A percentile compares a stretch with the other conserved stretches of the same genome.
phyloP scores from a whole-genome alignment of 805 yeast genomes.

The Saturnispora kantuleensis region DNA sequence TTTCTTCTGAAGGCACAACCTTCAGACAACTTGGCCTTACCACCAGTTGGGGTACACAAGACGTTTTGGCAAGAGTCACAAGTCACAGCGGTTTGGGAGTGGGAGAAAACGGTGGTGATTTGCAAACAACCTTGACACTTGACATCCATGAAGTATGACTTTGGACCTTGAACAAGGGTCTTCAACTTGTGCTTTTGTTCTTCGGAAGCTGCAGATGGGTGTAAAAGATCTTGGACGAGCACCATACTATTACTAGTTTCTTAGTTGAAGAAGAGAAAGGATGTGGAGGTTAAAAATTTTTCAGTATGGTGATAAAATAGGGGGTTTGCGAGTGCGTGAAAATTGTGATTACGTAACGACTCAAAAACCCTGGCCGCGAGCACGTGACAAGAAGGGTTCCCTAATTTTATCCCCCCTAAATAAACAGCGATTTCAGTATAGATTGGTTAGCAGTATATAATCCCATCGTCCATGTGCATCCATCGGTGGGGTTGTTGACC shows the following conservation, averaged over 20 bases:
- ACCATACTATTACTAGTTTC: slow-evolving; percentile 37
- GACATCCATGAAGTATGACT: slow-evolving; percentile 99
- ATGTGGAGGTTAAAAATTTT: slow-evolving; percentile 3
- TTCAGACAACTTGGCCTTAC: slow-evolving; percentile 98
- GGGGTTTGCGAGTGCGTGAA: too few relatives aligned
- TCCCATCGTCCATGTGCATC: too few relatives aligned
- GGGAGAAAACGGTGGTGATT: slow-evolving; percentile 99
- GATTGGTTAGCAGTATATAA: too few relatives aligned
- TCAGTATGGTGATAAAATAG: too few relatives aligned
- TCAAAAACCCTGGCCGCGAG: slow-evolving; percentile 1
- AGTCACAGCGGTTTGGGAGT: slow-evolving; percentile 99
- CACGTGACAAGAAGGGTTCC: slow-evolving; percentile 7
- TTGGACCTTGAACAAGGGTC: slow-evolving; percentile 94
- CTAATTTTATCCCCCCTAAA: background rate
- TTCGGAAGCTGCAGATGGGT: slow-evolving; percentile 97
- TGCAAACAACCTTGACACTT: slow-evolving; percentile 99
- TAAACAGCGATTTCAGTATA: background rate
- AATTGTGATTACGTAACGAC: background rate
- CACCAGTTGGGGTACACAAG: slow-evolving; percentile 99
- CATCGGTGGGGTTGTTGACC: too few relatives aligned
- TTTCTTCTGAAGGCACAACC: slow-evolving; percentile 99
- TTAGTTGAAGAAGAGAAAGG: slow-evolving; percentile 2
- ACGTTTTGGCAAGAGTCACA: slow-evolving; percentile 98
- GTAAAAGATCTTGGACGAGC: slow-evolving; percentile 97
- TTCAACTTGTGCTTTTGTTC: slow-evolving; percentile 95